Evolutionary conservation across 2,329 filamentous ascomycete genomes (phyloP).

Genomic region (Alternaria consortialis): DNA sequence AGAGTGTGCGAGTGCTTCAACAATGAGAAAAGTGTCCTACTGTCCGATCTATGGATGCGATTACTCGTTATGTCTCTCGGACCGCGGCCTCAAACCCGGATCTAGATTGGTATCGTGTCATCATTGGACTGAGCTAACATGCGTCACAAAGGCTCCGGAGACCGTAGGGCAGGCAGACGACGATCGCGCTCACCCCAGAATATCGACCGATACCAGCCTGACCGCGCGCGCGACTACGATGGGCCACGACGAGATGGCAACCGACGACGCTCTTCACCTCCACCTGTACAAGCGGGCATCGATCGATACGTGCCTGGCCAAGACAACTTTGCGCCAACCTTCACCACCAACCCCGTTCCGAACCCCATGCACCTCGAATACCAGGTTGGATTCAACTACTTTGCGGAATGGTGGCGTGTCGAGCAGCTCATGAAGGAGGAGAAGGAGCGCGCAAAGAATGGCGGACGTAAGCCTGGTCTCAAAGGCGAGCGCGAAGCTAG

Average conservation of each 20-base stretch:
- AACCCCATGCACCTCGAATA: slow-evolving; percentile 78
- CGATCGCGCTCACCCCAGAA: slow-evolving; percentile 76
- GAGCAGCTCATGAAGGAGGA: slow-evolving; percentile 86
- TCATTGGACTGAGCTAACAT: slow-evolving; percentile 10
- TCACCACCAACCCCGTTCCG: slow-evolving; percentile 71
- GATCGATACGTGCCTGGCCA: slow-evolving; percentile 86
- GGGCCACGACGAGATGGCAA: slow-evolving; percentile 67
- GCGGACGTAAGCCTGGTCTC: slow-evolving; percentile 71
- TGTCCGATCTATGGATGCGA: not conserved
- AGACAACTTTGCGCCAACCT: slow-evolving; percentile 61
- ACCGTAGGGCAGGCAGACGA: slow-evolving; percentile 48
- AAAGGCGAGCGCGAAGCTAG: slow-evolving; percentile 71
- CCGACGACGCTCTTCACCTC: slow-evolving; percentile 68
- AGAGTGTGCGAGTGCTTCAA: slow-evolving; percentile 4
- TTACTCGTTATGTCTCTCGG: not conserved
- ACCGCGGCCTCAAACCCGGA: not conserved
- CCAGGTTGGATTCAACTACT: slow-evolving; percentile 86
- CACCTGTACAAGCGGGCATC: slow-evolving; percentile 71
- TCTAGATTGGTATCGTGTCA: not conserved
- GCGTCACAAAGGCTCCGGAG: slow-evolving; percentile 31
- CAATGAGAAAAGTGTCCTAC: not conserved
- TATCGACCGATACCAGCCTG: slow-evolving; percentile 81
- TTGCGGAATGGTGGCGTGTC: slow-evolving; percentile 85
- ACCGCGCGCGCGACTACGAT: slow-evolving; percentile 74
- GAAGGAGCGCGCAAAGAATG: slow-evolving; percentile 74